A percentile compares a stretch with the other conserved stretches of the same genome.
phyloP scores from a whole-genome alignment of 441 rosid genomes.

The Jatropha podagrica region DNA sequence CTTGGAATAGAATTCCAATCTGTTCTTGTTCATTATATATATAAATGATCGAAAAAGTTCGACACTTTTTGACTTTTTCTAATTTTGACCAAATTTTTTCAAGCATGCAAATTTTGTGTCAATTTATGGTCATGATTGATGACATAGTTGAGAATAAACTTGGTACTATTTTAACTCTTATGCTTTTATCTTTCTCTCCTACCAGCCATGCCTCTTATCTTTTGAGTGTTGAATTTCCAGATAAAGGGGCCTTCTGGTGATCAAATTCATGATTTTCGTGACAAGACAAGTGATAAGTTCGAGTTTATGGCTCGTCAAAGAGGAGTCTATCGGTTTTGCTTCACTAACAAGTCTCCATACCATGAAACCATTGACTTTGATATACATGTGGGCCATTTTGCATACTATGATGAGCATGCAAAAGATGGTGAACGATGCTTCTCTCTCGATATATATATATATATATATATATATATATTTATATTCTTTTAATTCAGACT shows the following conservation, averaged over 20 bases:
- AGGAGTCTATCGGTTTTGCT: constrained; percentile 69
- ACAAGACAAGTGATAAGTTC: constrained; percentile 63
- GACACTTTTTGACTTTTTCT: too few relatives aligned
- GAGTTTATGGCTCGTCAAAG: constrained; percentile 58
- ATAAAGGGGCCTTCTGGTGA: constrained; percentile 64
- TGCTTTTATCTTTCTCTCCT: neutral
- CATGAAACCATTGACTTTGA: constrained; percentile 72
- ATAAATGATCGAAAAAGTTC: neutral
- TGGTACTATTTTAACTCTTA: neutral
- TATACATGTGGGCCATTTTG: constrained; percentile 60
- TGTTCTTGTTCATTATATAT: neutral
- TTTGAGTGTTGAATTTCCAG: constrained; percentile 35
- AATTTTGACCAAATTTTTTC: neutral
- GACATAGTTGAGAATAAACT: neutral
- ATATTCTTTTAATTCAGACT: neutral
- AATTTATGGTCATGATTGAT: neutral
- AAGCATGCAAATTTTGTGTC: neutral
- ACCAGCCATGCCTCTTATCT: constrained; percentile 8
- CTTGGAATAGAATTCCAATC: neutral
- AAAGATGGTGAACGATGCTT: constrained; percentile 49
- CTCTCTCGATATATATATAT: neutral
- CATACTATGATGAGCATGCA: constrained; percentile 65
- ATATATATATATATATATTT: too few relatives aligned
- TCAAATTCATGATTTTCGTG: constrained; percentile 59
- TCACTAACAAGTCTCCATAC: constrained; percentile 69